phyloP scores from a whole-genome alignment of 768 basidiomycete species.

The Xanthoconium purpureum region DNA sequence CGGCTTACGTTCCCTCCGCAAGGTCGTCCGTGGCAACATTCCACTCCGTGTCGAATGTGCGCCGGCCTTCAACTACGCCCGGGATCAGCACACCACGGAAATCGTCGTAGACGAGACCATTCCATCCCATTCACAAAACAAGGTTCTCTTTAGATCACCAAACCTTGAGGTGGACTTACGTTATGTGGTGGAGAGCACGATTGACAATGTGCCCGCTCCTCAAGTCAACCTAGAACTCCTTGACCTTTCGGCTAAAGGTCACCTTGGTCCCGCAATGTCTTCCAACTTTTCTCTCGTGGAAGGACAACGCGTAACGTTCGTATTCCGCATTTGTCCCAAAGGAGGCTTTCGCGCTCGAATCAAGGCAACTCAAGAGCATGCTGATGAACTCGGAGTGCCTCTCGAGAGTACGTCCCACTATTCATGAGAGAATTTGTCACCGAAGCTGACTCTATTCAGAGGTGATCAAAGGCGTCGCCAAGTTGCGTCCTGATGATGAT shows the following conservation, averaged over 20 bases:
- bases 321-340: slow-evolving; percentile 70
- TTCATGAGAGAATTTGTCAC: background rate
- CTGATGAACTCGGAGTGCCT: slow-evolving; percentile 44
- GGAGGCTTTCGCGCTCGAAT: slow-evolving; percentile 11
- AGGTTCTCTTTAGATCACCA: slow-evolving; percentile 60
- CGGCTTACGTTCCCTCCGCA: background rate
- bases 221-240: slow-evolving; percentile 54
- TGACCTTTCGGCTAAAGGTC: slow-evolving; percentile 67
- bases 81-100: slow-evolving; percentile 64
- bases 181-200: slow-evolving; percentile 59
- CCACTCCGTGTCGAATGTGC: slow-evolving; percentile 86
- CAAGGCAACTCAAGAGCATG: slow-evolving; percentile 37
- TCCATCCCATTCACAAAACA: slow-evolving; percentile 43
- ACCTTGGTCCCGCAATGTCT: slow-evolving; percentile 65
- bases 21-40: slow-evolving; percentile 81
- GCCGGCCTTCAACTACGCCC: slow-evolving; percentile 95
- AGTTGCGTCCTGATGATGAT: slow-evolving; percentile 56
- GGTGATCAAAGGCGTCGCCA: slow-evolving; percentile 44
- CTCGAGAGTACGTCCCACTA: slow-evolving; percentile 36
- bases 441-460: slow-evolving; percentile 25
- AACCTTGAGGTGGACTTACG: slow-evolving; percentile 70
- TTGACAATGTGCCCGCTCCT: slow-evolving; percentile 52
- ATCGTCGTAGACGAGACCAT: slow-evolving; percentile 49
- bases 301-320: slow-evolving; percentile 88
- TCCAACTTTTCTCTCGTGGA: slow-evolving; percentile 64